Evolutionary conservation across 495 filamentous ascomycete genomes (phyloP), one percentile per base, ranked within the genome.

Genomic region (Corynascus novoguineensis): DNA sequence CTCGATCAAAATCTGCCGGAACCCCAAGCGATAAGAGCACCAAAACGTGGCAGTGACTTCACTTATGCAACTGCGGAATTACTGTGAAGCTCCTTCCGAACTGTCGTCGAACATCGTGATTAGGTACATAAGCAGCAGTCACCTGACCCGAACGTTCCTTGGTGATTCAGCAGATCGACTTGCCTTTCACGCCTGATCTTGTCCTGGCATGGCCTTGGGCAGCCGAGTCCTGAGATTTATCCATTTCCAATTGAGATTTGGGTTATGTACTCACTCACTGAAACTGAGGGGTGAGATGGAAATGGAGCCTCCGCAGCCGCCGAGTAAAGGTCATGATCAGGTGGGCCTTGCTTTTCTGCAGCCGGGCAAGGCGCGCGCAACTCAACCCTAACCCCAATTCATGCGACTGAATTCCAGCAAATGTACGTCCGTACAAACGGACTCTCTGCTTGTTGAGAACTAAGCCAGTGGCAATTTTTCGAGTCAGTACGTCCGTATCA

Each of bases 111-210:
- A 41, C 37, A 7, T 2, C 9, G 15, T 12, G 6, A n/a, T n/a
- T n/a, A 38, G 35, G 35, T n/a, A 38, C 14, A 4, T n/a, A n/a
- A 38, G 4, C 4, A 37, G 10, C 35, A 38, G n/a, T n/a, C n/a
- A n/a, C n/a, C n/a, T n/a, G 35, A 38, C 17, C 35, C 35, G 4
- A n/a, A 10, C 1, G 4, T 21, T 17, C 35, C 24, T 28, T 46
- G 41, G 11, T n/a, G 24, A 28, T 28, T 19, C 14, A n/a, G 4
- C 1, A 17, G 4, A 29, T 47, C 5, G 24, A 63, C 70, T 64
- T 63, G 71, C 74, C 66, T 59, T 68, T 76, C 1, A 72, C 64
- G 6, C 67, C 73, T 7, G 74, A 77, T 24, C 68, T 66, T 22
- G 66, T 76, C 32, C 74, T 61, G 5, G 61, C 53, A 35, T 77